Evolutionary conservation across 345 rosid species (phyloP), one percentile per base, ranked within the genome.

Genomic region (Eucalyptus melliodora): DNA sequence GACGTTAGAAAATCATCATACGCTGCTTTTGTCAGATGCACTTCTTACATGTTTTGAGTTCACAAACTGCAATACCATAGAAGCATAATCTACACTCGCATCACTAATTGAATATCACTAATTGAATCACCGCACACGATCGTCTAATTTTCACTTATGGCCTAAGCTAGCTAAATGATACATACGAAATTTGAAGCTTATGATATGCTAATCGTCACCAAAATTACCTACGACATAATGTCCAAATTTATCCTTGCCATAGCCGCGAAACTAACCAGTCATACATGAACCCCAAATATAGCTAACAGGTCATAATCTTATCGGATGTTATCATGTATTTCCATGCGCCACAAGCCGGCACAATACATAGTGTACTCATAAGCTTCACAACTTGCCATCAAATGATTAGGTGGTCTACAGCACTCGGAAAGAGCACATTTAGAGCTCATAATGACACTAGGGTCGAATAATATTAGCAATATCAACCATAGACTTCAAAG

Each of bases 401-500:
- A 77, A 77, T 77, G 47, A 77, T 77, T 40, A 77, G 45, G 83
- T 23, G 27, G 83, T 77, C 83, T 77, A 40, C 83, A 77, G 19
- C 83, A 77, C 82, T 72, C 82, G 7, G 47, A 77, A 77, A 77
- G 47, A 40, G 83, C 83, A 23, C 47, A 77, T 40, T 77, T 21
- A 77, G 83, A 21, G 83, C 30, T 77, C 83, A 77, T 40, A 37
- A 69, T 21, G 83, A 77, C 83, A 77, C 24, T 77, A 77, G 83
- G 27, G 47, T 40, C 30, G 30, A 77, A 77, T 23, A 77, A 77
- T 77, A 77, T 40, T 37, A 77, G 83, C 83, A 77, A 77, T 77
- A 77, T 77, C 27, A 77, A 77, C 83, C 83, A 77, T 77, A 26
- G 30, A 77, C 90, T n/a, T 96, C 88, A 96, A 87, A 96, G 95